Base-by-base conservation (phyloP, 768 basidiomycete species). In the Termitomyces sp. region DNA sequence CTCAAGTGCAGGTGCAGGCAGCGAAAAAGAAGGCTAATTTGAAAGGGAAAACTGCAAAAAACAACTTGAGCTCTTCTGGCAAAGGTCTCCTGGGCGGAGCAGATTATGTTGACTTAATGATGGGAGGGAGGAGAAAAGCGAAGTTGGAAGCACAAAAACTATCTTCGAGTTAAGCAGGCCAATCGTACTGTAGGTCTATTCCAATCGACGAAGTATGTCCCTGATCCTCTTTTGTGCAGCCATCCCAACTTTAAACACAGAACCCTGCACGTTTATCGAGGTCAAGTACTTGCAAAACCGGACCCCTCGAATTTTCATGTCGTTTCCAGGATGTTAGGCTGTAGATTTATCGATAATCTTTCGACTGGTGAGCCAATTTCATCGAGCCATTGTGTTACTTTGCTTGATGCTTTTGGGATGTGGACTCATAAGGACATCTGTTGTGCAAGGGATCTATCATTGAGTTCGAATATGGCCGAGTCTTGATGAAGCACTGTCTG, bases 91-190 rank as follows among this genome's bases (percentile, higher is more conserved):
- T 91, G 37, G 88, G 87, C 20, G 88, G 81, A 20, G 89, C 86
- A 31, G 90, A 92, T 69, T 92, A 92, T 65, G 84, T 92, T 46
- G 76, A 80, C 12, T 67, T 92, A 61, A 72, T 90, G 76, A 76
- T 85, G 77, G 88, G 89, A 18, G 76, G 88, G n/a, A 75, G 89
- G 59, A 77, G 79, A 64, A 88, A 81, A 65, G 88, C 84, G 14
- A 76, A 72, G 53, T 77, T 81, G 65, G 90, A 91, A 69, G 88
- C 86, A 7, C 66, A 74, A 43, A 91, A 87, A 62, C 67, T 91
- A 42, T 80, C 82, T 37, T 57, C 52, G 43, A 51, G 37, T 41
- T 62, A 22, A 58, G 6, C 37, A 29, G 26, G 37, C 12, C 24
- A 22, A 18, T 43, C 6, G 29, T 22, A 43, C 14, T 18, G 22